Base-by-base conservation (phyloP, 768 basidiomycete species). In the Cantharellus cinnabarinus region DNA sequence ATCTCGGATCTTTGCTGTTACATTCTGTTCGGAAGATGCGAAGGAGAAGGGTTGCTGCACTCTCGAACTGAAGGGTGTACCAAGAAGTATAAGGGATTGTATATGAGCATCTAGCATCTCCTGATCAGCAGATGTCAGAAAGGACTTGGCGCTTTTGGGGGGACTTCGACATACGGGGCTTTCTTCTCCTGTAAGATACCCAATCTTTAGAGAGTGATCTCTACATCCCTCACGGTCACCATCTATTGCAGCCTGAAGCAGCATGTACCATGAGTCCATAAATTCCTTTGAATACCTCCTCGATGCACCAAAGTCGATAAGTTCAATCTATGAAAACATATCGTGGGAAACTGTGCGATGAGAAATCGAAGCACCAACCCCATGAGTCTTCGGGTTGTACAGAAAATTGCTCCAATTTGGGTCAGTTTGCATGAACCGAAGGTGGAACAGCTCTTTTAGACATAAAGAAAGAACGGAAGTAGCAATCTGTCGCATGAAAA, bases 321-420 rank as follows among this genome's bases (percentile, higher is more conserved):
- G 72, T 63, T 86, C 87, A 42, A 93, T 72, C 81, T 88, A 61
- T 44, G 41, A 3, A 42, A 39, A 7, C 35, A 58, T 40, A 5
- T 58, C 29, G 55, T 42, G 48, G 5, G 35, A 55, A 42, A 7
- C 35, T 20, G 29, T n/a, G 7, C n/a, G 14, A 54, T 14, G 34
- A 1, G 10, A 38, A 10, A 38, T 54, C 10, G 52, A 35, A 48
- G 7, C 20, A 61, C 67, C 35, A 20, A 83, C 85, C 75, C 81
- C 78, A 50, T 77, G 74, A 1, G 80, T 80, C 2, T 71, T 61
- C 0, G 74, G 65, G 68, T 91, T 85, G 82, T 87, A 97, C 34
- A 99, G 73, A 72, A 99, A 98, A 69, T 98, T 98, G 4, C 89
- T 86, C 87, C 89, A 98, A 65, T 99, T 98, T 2, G 95, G 95